A percentile compares a stretch with the other conserved stretches of the same genome.
These are phyloP conservation scores for Mucor plumbeus DNA, from an alignment of 371 early-diverging fungal species.

Conservation along the genomic window DNA sequence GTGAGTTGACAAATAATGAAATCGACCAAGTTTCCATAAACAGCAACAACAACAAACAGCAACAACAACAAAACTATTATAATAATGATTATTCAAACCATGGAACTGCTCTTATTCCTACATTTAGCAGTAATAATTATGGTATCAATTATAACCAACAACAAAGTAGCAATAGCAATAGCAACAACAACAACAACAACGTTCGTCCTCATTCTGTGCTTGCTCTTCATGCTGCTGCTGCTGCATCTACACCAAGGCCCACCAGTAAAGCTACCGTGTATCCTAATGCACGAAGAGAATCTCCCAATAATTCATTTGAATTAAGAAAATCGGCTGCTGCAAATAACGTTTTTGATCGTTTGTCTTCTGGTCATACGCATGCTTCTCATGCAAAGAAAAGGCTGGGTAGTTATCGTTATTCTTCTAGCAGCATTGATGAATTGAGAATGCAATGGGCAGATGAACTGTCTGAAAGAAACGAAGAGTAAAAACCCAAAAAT, in stretches of 20 bases:
- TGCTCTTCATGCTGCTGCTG: constrained; percentile 19
- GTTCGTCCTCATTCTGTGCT: constrained; percentile 25
- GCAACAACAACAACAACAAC: constrained; percentile 6
- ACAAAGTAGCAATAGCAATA: too few relatives aligned
- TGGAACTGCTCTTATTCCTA: constrained; percentile 22
- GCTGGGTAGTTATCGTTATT: constrained; percentile 21
- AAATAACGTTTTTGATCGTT: constrained; percentile 46
- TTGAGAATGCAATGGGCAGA: constrained; percentile 30
- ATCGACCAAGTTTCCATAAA: constrained; percentile 20
- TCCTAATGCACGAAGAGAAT: constrained; percentile 13
- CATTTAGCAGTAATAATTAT: constrained; percentile 13
- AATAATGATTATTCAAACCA: constrained; percentile 9
- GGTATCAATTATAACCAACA: background rate
- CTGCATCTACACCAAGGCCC: constrained; percentile 9
- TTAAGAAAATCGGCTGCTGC: constrained; percentile 22
- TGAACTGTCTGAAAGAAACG: constrained; percentile 17
- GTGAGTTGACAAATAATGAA: constrained; percentile 19
- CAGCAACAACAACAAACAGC: constrained; percentile 22
- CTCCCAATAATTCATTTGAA: constrained; percentile 27
- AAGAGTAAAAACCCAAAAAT: background rate
- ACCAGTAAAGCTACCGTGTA: constrained; percentile 2
- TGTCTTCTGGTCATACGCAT: constrained; percentile 47
- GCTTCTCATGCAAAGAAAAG: constrained; percentile 50
- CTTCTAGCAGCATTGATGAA: constrained; percentile 40
- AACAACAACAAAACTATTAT: constrained; percentile 8